Base-by-base conservation (phyloP, 768 basidiomycete genomes). In the Cyclocybe cylindracea region DNA sequence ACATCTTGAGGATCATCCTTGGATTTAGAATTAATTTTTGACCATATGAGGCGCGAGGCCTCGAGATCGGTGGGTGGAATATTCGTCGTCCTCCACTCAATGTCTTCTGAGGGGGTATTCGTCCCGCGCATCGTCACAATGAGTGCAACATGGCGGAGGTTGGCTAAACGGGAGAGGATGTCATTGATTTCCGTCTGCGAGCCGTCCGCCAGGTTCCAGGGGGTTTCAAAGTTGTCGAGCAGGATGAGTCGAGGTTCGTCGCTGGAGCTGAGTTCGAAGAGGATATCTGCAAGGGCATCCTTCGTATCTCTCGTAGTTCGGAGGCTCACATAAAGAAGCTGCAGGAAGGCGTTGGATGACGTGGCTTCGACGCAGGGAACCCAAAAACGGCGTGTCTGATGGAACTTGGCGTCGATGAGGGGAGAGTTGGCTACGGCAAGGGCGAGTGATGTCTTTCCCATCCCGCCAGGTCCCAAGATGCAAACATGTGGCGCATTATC, bases 141-240 rank as follows among this genome's bases (percentile, higher is more conserved):
- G 24, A 24, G 24, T 24, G 24, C 24, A 2, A 24, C 24, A 24
- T 24, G 24, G 24, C 24, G 5, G 2, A 24, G 24, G 24, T 24
- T 24, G 24, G 24, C 24, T 24, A 24, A 24, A 24, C 24, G 24
- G 24, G 4, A 24, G 24, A 24, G 24, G 24, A 24, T 24, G 3
- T 24, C 24, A 24, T 24, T 24, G 5, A 24, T 24, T 24, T 24
- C 24, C 24, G 24, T 24, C 24, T 24, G 24, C 24, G 54, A 46
- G 3, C 51, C 51, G 11, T 42, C 42, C 4, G 40, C 51, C 34
- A 56, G 56, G 44, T 68, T 63, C 74, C 72, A 75, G 4, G 68
- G 62, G 0, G 71, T 72, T 59, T 76, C 75, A 39, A 76, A 72
- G 50, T 75, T 71, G 42, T 76, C 72, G 5, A 76, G 56, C 31